Base-by-base conservation (phyloP, 805 yeast genomes). In the Suhomyces prunicola region DNA sequence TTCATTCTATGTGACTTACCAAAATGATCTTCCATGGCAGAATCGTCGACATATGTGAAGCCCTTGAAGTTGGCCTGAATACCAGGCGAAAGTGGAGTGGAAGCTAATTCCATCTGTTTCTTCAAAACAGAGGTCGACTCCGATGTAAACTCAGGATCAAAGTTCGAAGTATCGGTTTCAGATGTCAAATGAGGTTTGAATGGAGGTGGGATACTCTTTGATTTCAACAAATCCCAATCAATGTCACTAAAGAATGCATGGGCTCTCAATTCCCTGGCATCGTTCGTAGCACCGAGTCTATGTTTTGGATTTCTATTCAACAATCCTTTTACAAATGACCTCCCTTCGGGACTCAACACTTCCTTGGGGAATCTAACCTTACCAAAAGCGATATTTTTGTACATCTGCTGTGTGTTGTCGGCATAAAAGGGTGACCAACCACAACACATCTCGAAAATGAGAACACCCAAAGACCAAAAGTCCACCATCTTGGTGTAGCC, bases 371-470 rank as follows among this genome's bases (percentile, higher is more conserved):
- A 94, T 65, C 97, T 82, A 45, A 94, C 98, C 70, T 93, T 94
- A 57, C 99, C 99, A 72, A 91, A 94, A 4, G 98, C 99, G 75
- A 94, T 94, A 73, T 94, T 94, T 75, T 93, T 94, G 74, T 94
- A 94, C 99, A 94, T 94, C 71, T 94, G 97, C 75, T 94, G 98
- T 48, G 96, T 91, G 70, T 90, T 93, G 57, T 93, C 97, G 26
- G 98, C 99, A 65, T 90, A 94, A 70, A 94, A 94, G 51, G 99
- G 99, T 4, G 97, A 88, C 99, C 98, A 94, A 49, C 99, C 99
- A 74, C 98, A 94, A 71, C 98, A 92, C 99, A 94, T 94, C 74
- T 94, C 99, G 71, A 94, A 94, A 46, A 94, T 91, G 54, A 94
- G 77, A 24, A 94, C 99, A 55, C 99, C 99, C 54, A 94, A 76